phyloP scores from a whole-genome alignment of 371 early-diverging fungal species.

The Rhizopus microsporus region DNA sequence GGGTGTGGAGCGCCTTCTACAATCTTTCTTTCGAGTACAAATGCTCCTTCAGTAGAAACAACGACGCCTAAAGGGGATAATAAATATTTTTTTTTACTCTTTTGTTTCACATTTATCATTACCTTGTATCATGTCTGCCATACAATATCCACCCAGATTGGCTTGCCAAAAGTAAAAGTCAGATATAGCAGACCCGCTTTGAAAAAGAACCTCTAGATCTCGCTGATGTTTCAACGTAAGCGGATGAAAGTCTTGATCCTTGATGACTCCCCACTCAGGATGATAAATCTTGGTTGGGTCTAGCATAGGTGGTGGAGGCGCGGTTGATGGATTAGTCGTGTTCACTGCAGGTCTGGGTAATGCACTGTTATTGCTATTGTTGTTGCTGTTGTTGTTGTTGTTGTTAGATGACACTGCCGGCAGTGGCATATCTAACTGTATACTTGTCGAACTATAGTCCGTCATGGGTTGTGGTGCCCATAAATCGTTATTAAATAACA shows the following conservation, averaged over 20 bases:
- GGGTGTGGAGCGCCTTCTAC: conserved; percentile 53
- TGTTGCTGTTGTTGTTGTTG: not conserved
- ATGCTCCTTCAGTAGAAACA: conserved; percentile 42
- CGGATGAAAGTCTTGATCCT: conserved; percentile 49
- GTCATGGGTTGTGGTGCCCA: conserved; percentile 5
- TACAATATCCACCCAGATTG: conserved; percentile 52
- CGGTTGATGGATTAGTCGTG: conserved; percentile 20
- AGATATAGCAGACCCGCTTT: conserved; percentile 25
- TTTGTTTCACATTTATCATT: conserved; percentile 11
- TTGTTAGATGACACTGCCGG: conserved; percentile 15
- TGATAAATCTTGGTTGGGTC: conserved; percentile 41
- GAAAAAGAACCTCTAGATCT: conserved; percentile 42
- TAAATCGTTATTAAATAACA: conserved; percentile 1
- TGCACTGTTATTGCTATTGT: not conserved
- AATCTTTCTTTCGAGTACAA: conserved; percentile 40
- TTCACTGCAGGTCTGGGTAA: conserved; percentile 9
- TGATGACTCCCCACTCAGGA: conserved; percentile 53
- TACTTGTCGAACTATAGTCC: not conserved
- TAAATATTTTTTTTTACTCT: not conserved
- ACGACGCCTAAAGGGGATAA: conserved; percentile 30
- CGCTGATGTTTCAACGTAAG: conserved; percentile 47
- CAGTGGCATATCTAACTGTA: conserved; percentile 6
- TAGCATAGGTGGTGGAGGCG: conserved; percentile 16
- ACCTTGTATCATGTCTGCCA: conserved; percentile 54
- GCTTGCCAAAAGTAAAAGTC: conserved; percentile 58